A percentile compares a stretch with the other conserved stretches of the same genome.
phyloP scores from a whole-genome alignment of 805 yeast genomes.

The Lachancea mirantina region DNA sequence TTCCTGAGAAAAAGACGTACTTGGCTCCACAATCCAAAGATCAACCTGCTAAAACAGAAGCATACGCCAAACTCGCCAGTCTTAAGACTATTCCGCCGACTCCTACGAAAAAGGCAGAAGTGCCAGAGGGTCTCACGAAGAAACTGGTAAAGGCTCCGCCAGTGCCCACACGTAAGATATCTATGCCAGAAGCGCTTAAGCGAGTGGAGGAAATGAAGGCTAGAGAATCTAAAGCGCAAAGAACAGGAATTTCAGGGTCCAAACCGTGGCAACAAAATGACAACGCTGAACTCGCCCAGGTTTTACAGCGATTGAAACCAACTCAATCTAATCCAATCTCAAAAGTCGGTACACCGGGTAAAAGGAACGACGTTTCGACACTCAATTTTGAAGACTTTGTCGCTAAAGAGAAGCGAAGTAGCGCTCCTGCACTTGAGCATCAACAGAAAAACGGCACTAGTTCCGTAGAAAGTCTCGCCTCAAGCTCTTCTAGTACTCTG shows the following conservation, averaged over 20 bases:
- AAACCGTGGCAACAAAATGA: too few relatives aligned
- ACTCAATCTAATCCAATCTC: too few relatives aligned
- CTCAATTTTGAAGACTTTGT: too few relatives aligned
- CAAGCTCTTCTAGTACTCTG: conserved; percentile 9
- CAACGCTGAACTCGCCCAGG: too few relatives aligned
- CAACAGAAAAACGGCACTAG: too few relatives aligned
- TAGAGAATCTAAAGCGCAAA: conserved; percentile 1
- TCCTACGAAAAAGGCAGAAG: background rate
- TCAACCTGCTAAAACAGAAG: background rate
- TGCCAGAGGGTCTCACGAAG: conserved; percentile 6
- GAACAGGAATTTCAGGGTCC: too few relatives aligned
- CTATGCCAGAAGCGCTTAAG: conserved; percentile 26
- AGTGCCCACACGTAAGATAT: conserved; percentile 24
- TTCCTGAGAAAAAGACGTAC: background rate
- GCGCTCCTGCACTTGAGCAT: too few relatives aligned
- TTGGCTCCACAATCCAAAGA: conserved; percentile 1
- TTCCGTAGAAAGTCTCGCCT: conserved; percentile 1
- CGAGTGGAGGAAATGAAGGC: conserved; percentile 15
- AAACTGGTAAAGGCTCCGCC: conserved; percentile 18
- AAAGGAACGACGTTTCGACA: too few relatives aligned
- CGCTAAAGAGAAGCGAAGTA: too few relatives aligned
- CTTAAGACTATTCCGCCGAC: background rate
- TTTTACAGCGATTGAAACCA: too few relatives aligned
- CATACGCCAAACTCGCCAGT: background rate
- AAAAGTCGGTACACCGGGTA: too few relatives aligned